These are phyloP conservation scores for Aspergillus sparsus DNA, from an alignment of 495 filamentous ascomycete genomes.

Conservation along the genomic window DNA sequence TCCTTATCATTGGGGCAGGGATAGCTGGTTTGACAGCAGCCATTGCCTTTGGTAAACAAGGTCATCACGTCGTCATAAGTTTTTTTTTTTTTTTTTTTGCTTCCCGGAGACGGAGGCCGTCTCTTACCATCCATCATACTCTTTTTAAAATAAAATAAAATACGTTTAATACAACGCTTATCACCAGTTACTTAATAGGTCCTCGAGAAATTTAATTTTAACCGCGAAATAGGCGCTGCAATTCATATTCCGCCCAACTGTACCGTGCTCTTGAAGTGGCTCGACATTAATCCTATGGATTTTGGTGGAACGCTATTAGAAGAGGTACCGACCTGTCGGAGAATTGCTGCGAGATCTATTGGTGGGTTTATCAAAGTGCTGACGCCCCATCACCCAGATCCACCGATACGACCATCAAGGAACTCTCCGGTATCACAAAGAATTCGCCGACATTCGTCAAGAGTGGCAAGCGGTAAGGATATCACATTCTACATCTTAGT, in stretches of 20 bases:
- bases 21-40: conserved; percentile 36
- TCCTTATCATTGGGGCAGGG: conserved; percentile 34
- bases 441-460: conserved; percentile 24
- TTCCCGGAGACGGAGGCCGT: too few species aligned
- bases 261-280: conserved; percentile 44
- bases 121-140: too few species aligned
- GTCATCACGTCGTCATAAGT: conserved; percentile 35
- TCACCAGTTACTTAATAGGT: conserved; percentile 30
- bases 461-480: conserved; percentile 29
- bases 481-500: not conserved
- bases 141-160: too few species aligned
- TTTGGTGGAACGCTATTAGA: conserved; percentile 32
- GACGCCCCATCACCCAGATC: conserved; percentile 19
- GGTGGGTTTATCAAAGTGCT: not conserved
- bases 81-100: too few species aligned
- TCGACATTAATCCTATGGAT: conserved; percentile 47
- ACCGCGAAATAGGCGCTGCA: conserved; percentile 58
- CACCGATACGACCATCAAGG: conserved; percentile 26
- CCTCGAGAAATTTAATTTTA: conserved; percentile 52
- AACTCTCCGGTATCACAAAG: conserved; percentile 23
- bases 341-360: too few species aligned
- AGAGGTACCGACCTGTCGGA: too few species aligned
- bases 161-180: not conserved
- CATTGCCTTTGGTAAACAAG: conserved; percentile 33
- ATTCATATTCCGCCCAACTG: conserved; percentile 55